Conservation (phyloP, 2,329 filamentous ascomycete species). For the Neonectria magnoliae region DNA sequence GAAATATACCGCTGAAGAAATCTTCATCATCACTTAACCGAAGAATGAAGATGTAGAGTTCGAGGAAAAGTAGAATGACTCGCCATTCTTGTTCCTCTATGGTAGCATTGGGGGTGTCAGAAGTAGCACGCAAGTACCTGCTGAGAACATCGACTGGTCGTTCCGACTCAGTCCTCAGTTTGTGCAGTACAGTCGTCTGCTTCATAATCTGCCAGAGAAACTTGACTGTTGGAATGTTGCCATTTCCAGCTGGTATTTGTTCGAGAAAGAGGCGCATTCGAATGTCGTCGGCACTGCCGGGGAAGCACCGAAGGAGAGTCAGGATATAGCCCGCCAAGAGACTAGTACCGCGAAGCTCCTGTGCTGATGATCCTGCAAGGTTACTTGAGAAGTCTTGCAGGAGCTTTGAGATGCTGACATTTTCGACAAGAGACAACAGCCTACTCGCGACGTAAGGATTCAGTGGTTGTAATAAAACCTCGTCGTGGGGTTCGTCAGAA, state of each 20-base stretch:
- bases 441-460: slow-evolving; percentile 71
- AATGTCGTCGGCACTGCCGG: slow-evolving; percentile 83
- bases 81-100: slow-evolving; percentile 76
- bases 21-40: slow-evolving; percentile 97
- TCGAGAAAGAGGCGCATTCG: slow-evolving; percentile 89
- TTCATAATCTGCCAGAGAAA: slow-evolving; percentile 81
- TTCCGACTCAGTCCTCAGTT: slow-evolving; percentile 45
- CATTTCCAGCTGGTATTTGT: slow-evolving; percentile 52
- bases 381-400: slow-evolving; percentile 48
- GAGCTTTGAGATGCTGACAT: slow-evolving; percentile 72
- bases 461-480: slow-evolving; percentile 45
- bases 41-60: slow-evolving; percentile 92
- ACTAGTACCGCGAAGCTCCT: slow-evolving; percentile 59
- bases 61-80: slow-evolving; percentile 87
- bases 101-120: slow-evolving; percentile 31
- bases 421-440: slow-evolving; percentile 76
- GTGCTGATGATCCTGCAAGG: slow-evolving; percentile 43
- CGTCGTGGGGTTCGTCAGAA: slow-evolving; percentile 29
- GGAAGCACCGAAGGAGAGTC: slow-evolving; percentile 86
- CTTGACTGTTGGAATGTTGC: slow-evolving; percentile 66
- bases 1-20: slow-evolving; percentile 74
- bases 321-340: slow-evolving; percentile 87
- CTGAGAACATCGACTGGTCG: slow-evolving; percentile 43
- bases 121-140: slow-evolving; percentile 46
- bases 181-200: slow-evolving; percentile 53